phyloP scores from a whole-genome alignment of 108 stramenopile genomes.

The Fragilaria radians region DNA sequence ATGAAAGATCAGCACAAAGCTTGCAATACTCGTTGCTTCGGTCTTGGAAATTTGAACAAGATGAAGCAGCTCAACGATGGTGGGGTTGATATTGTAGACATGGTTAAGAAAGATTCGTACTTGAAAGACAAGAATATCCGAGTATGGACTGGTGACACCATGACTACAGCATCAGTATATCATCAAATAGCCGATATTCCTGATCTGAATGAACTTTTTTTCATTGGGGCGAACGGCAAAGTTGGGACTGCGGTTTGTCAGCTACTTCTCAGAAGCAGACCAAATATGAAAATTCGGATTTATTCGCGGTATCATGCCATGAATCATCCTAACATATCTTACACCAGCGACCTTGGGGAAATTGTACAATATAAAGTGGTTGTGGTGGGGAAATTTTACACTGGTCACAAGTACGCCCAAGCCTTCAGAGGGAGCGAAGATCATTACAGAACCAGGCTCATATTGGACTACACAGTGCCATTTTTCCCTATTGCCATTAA shows the following conservation, averaged over 20 bases:
- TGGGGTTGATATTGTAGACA: slow-evolving; percentile 48
- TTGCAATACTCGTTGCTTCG: slow-evolving; percentile 49
- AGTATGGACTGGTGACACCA: slow-evolving; percentile 69
- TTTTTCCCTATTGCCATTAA: slow-evolving; percentile 43
- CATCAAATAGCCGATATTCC: slow-evolving; percentile 48
- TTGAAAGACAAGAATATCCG: slow-evolving; percentile 57
- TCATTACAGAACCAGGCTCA: slow-evolving; percentile 39
- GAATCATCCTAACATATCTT: slow-evolving; percentile 62
- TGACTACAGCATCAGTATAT: slow-evolving; percentile 64
- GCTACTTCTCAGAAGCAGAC: slow-evolving; percentile 31
- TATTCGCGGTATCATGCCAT: slow-evolving; percentile 45
- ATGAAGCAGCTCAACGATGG: slow-evolving; percentile 77
- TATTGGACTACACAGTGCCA: slow-evolving; percentile 67
- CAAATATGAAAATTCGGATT: slow-evolving; percentile 57
- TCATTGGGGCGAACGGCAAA: slow-evolving; percentile 68
- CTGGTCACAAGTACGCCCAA: slow-evolving; percentile 42
- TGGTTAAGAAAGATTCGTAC: slow-evolving; percentile 49
- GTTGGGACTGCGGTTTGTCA: slow-evolving; percentile 63
- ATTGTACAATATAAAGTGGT: slow-evolving; percentile 56
- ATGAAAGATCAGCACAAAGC: slow-evolving; percentile 41
- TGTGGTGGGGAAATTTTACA: slow-evolving; percentile 49
- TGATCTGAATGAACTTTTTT: slow-evolving; percentile 46
- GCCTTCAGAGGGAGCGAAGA: slow-evolving; percentile 31
- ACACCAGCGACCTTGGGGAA: slow-evolving; percentile 48
- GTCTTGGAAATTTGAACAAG: slow-evolving; percentile 68